Evolutionary conservation across 495 filamentous ascomycete species (phyloP).

Genomic region (Filosporella fistucella): DNA sequence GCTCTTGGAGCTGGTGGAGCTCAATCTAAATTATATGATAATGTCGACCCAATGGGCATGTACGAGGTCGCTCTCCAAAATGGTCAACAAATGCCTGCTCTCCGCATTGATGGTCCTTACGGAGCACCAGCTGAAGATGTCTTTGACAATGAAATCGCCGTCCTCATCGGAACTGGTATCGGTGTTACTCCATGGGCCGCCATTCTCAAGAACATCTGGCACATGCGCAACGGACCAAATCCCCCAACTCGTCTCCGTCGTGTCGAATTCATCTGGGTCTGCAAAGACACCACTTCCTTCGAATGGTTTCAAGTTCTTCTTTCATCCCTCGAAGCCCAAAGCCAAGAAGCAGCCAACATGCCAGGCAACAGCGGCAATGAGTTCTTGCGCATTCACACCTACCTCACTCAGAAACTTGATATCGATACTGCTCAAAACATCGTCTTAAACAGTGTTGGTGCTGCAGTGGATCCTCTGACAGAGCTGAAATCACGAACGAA

Average conservation of each 20-base stretch:
- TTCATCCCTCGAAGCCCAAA: constrained; percentile 86
- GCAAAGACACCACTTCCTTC: constrained; percentile 92
- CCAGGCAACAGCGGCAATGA: constrained; percentile 64
- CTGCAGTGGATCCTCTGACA: constrained; percentile 82
- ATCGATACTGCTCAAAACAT: constrained; percentile 92
- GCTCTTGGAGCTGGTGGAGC: constrained; percentile 86
- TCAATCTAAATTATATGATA: constrained; percentile 80
- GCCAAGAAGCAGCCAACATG: constrained; percentile 56
- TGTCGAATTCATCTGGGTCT: constrained; percentile 99
- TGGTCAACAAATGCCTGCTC: constrained; percentile 79
- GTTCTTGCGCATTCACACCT: constrained; percentile 97
- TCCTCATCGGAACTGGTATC: constrained; percentile 96
- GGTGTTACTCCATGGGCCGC: constrained; percentile 97
- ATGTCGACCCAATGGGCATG: constrained; percentile 90
- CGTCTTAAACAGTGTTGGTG: constrained; percentile 89
- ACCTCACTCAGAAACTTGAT: constrained; percentile 91
- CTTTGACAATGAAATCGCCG: constrained; percentile 97
- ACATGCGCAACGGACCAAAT: constrained; percentile 80
- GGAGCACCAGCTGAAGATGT: constrained; percentile 96
- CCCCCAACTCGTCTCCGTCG: constrained; percentile 82
- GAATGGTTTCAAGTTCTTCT: constrained; percentile 98
- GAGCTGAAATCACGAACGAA: constrained; percentile 87
- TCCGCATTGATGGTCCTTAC: constrained; percentile 94
- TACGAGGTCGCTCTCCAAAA: constrained; percentile 97
- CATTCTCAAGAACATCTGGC: constrained; percentile 98